A percentile compares a stretch with the other conserved stretches of the same genome.
Conservation (phyloP, 2,329 filamentous ascomycete species). For the Dryadomyces quercus-mongolicae region DNA sequence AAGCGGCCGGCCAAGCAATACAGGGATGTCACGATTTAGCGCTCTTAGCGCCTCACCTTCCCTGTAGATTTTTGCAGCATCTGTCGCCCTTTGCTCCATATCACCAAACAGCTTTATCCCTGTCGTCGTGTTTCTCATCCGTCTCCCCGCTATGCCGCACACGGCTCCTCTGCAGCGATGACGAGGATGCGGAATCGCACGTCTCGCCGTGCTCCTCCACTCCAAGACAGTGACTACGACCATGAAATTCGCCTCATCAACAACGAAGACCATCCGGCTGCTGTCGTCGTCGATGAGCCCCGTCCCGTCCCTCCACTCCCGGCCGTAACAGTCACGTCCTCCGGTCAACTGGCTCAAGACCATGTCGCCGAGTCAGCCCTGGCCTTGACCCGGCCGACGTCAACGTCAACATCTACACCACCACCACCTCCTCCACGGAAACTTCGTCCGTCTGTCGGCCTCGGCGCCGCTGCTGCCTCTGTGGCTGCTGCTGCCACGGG, state of each 20-base stretch:
- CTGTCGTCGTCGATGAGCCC: neutral
- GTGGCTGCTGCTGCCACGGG: neutral
- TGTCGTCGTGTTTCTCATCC: neutral
- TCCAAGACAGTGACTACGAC: conserved; percentile 52
- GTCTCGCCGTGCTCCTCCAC: conserved; percentile 41
- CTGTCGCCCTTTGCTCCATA: too few species aligned
- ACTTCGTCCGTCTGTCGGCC: neutral
- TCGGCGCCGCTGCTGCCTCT: neutral
- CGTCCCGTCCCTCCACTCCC: neutral
- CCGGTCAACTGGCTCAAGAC: neutral
- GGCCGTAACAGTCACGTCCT: neutral
- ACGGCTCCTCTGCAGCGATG: conserved; percentile 19
- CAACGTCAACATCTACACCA: neutral
- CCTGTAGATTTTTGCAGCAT: too few species aligned
- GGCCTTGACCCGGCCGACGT: neutral
- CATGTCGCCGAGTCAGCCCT: neutral
- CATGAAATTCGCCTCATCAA: conserved; percentile 63
- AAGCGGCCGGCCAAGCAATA: too few species aligned
- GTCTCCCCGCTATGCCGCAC: neutral
- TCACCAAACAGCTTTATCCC: too few species aligned
- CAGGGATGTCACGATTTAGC: too few species aligned
- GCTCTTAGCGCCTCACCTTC: too few species aligned
- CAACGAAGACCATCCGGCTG: conserved; percentile 21
- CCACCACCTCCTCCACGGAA: neutral
- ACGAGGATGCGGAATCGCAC: conserved; percentile 28